Evolutionary conservation across 1,139 yeast genomes (phyloP).

Genomic region (Taphrina flavorubra): DNA sequence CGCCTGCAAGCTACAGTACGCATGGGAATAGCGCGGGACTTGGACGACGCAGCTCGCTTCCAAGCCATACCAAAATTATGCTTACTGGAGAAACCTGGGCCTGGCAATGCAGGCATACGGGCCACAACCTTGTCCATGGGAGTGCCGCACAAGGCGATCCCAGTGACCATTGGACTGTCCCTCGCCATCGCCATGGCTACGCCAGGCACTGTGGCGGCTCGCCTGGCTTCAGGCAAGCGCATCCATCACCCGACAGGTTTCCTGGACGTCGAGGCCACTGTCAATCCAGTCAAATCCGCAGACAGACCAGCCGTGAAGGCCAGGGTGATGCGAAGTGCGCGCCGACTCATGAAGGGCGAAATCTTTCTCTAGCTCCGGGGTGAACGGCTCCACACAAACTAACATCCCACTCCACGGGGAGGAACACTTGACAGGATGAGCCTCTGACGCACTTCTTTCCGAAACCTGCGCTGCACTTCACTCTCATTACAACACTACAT

Average conservation of each 20-base stretch:
- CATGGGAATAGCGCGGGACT: constrained; percentile 15
- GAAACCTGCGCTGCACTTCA: neutral
- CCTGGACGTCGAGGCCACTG: constrained; percentile 11
- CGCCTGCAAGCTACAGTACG: constrained; percentile 9
- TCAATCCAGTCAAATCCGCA: neutral
- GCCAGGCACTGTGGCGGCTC: neutral
- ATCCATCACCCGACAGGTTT: constrained; percentile 25
- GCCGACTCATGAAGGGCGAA: constrained; percentile 9
- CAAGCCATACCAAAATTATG: constrained; percentile 5
- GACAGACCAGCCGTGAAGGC: neutral
- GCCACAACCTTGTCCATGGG: constrained; percentile 23
- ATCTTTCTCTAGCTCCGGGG: neutral
- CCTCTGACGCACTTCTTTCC: constrained; percentile 4
- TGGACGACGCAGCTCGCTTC: neutral
- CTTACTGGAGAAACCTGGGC: neutral
- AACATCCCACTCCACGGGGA: neutral
- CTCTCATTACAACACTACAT: neutral
- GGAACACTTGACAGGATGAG: neutral
- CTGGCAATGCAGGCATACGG: neutral
- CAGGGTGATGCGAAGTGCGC: constrained; percentile 8
- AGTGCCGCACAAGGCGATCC: constrained; percentile 22
- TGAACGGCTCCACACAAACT: neutral
- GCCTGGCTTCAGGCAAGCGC: constrained; percentile 17
- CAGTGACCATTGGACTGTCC: constrained; percentile 17
- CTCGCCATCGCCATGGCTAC: constrained; percentile 25